These are phyloP conservation scores for Chlamydomonas incerta DNA, from an alignment of 139 green algal genomes.

Conservation along the genomic window DNA sequence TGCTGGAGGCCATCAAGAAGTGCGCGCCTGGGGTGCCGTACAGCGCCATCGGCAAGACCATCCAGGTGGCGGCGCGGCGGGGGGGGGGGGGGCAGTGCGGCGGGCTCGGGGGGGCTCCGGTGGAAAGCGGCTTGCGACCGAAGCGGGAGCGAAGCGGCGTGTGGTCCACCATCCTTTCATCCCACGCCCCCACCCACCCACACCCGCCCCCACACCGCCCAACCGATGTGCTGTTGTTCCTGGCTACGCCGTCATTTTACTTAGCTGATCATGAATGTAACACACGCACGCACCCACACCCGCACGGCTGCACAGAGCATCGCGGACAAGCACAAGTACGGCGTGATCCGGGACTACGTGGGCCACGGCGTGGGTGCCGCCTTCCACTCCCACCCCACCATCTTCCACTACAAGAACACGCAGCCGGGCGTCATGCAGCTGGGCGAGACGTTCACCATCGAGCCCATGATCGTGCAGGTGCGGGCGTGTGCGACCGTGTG, in stretches of 20 bases:
- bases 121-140: too few species aligned
- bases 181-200: too few species aligned
- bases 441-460: conserved; percentile 98
- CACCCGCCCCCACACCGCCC: too few species aligned
- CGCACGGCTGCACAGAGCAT: conserved; percentile 57
- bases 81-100: background rate
- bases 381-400: conserved; percentile 91
- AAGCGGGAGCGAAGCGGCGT: too few species aligned
- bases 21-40: conserved; percentile 86
- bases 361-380: conserved; percentile 90
- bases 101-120: too few species aligned
- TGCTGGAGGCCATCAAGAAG: conserved; percentile 83
- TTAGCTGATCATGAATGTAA: too few species aligned
- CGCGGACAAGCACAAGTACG: conserved; percentile 81
- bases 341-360: conserved; percentile 87
- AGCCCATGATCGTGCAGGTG: conserved; percentile 92
- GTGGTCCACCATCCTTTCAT: too few species aligned
- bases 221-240: too few species aligned
- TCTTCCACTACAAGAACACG: conserved; percentile 89
- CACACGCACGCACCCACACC: too few species aligned
- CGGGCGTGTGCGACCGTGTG: background rate
- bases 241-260: too few species aligned
- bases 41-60: conserved; percentile 84
- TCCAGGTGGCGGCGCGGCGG: conserved; percentile 56
- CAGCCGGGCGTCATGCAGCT: conserved; percentile 65